A percentile compares a stretch with the other conserved stretches of the same genome.
These are phyloP conservation scores for Carex pumila DNA, from an alignment of 176 grass and related monocot genomes.

Conservation along the genomic window DNA sequence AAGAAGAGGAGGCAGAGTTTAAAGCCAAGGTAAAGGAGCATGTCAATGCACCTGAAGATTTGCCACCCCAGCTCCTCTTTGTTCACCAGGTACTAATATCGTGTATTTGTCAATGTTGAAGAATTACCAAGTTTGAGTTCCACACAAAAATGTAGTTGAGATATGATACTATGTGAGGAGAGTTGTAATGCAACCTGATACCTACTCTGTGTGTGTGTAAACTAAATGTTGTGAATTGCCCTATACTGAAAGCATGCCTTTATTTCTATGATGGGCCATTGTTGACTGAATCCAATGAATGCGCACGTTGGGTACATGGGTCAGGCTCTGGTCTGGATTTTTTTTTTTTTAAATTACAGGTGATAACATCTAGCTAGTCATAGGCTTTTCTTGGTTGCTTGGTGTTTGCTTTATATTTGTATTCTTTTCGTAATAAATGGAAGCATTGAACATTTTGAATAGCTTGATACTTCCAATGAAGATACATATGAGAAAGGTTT, in stretches of 20 bases:
- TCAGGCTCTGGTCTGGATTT: background rate
- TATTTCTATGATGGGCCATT: background rate
- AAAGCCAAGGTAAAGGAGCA: conserved; percentile 74
- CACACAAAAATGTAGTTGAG: background rate
- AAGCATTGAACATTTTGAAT: background rate
- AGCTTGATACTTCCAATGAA: background rate
- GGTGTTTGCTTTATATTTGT: background rate
- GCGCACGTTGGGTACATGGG: background rate
- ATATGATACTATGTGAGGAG: background rate
- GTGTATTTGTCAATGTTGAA: background rate
- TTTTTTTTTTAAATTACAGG: background rate
- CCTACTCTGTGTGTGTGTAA: background rate
- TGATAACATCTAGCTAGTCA: background rate
- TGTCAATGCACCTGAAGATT: conserved; percentile 66
- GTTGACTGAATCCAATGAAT: background rate
- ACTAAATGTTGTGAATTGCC: background rate
- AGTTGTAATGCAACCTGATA: background rate
- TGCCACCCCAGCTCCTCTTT: conserved; percentile 90
- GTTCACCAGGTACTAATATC: conserved; percentile 60
- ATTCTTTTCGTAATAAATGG: background rate
- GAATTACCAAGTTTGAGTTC: background rate
- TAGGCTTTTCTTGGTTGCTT: background rate
- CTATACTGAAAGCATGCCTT: background rate
- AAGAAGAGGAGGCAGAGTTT: conserved; percentile 91
- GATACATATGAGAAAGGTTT: background rate